Evolutionary conservation across 163 green algal genomes (phyloP), one percentile per base, ranked within the genome.

Genomic region (Chlamydomonas reinhardtii): DNA sequence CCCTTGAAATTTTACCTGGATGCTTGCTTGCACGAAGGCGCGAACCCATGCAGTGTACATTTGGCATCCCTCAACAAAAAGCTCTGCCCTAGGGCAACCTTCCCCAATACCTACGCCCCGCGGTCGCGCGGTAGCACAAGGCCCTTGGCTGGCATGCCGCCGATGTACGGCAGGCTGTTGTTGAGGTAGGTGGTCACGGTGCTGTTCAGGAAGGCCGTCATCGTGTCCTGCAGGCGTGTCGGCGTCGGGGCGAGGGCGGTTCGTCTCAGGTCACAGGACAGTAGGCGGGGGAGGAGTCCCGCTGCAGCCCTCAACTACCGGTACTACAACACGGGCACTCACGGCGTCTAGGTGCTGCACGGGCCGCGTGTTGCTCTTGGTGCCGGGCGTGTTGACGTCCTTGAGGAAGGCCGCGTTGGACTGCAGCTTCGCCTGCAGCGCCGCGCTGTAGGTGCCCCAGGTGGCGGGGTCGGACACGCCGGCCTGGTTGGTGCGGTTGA

Each of bases 121-220:
- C 61, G 80, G 56, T 37, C 29, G 15, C 80, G 54, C 35, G 80
- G 80, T 19, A 86, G 37, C 52, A 37, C 54, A 37, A 61, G 12
- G 16, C 80, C 54, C 52, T 48, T 52, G 27, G 69, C 69, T 22
- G 5, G 15, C 80, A 86, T 79, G 56, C 80, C 80, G 9, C 80
- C 80, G 37, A 86, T 86, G 70, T 74, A 86, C 54, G 80, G 80
- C 80, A 79, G 34, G 2, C 16, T 32, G 70, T 86, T 86, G 54
- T 86, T 86, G 69, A 39, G 14, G 80, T 86, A 86, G 54, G 35
- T 59, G 1, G 20, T 19, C 17, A 86, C 59, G 2, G 80, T 66
- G 34, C 6, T 4, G 34, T 79, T 73, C 22, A 86, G 12, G 8
- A 74, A 75, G 24, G 2, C 35, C 22, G 66, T 22, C 16, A 79